These are phyloP conservation scores for Barnettozyma vustinii DNA, from an alignment of 805 yeast genomes.

Conservation along the genomic window DNA sequence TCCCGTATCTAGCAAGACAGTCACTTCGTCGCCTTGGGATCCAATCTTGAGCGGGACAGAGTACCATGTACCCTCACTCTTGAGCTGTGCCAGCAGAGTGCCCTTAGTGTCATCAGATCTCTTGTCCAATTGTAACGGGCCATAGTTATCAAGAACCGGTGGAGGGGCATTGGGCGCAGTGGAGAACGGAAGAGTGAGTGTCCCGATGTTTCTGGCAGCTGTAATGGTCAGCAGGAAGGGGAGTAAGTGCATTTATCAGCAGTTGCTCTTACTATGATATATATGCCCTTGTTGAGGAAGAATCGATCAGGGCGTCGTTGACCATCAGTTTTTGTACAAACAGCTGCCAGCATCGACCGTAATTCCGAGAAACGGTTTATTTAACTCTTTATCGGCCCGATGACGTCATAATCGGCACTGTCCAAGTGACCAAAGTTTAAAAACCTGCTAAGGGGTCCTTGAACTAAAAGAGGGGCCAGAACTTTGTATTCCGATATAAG, in stretches of 20 bases:
- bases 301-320: too few species aligned
- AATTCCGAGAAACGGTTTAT: too few species aligned
- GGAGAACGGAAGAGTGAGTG: not conserved
- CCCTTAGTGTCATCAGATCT: constrained; percentile 3
- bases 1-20: constrained; percentile 31
- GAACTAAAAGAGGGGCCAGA: too few species aligned
- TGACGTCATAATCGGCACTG: too few species aligned
- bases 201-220: not conserved
- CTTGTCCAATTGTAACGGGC: not conserved
- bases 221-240: not conserved
- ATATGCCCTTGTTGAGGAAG: too few species aligned
- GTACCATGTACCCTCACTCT: constrained; percentile 10
- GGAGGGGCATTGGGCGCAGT: not conserved
- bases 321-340: too few species aligned
- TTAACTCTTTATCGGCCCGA: too few species aligned
- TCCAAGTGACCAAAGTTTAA: too few species aligned
- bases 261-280: not conserved
- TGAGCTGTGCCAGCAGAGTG: constrained; percentile 1
- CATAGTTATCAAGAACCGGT: not conserved
- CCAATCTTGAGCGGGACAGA: constrained; percentile 11
- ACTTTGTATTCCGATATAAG: too few species aligned
- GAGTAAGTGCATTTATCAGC: not conserved
- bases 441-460: too few species aligned
- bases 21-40: constrained; percentile 17
- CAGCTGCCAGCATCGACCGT: too few species aligned